Base-by-base conservation (phyloP, 2,329 filamentous ascomycete genomes). In the Malbranchea cinnamomea region DNA sequence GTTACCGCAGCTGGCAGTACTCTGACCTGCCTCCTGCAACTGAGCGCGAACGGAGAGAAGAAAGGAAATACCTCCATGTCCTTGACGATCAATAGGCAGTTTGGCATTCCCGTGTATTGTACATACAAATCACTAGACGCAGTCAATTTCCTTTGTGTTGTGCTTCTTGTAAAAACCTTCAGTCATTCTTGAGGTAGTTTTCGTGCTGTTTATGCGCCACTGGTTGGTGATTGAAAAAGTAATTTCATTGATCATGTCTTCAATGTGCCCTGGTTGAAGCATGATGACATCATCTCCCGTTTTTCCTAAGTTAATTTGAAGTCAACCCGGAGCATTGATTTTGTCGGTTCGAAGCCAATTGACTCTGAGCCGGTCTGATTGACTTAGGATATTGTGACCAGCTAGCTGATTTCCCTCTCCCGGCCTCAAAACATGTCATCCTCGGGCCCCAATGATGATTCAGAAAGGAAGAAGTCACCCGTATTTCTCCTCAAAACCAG, bases 31-130 rank as follows among this genome's bases (percentile, higher is more conserved):
- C 89, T 29, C 87, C 89, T 28, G 77, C 87, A 48, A 94, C 87
- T 19, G 87, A 94, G 63, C 80, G 78, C 57, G 89, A 98, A 68
- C 89, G 76, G 69, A 69, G 71, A 47, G 85, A 95, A 57, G 85
- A 95, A 60, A 89, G 77, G 71, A 89, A 94, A 67, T 98, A 92
- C 56, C 63, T 95, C 55, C 89, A 98, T 56, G 85, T 98, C 37
- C 63, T 83, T 51, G 82, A 92, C 54, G 78, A 89, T 56, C 72
- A 84, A 67, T 89, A 75, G 47, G 22, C 18, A 24, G 15, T 14
- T 17, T 39, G 41, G 37, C 49, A 40, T 47, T 48, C 48, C 44
- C 44, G 40, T 28, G 17, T 21, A 42, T 40, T 56, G 52, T 57
- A 56, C 45, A 55, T 56, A 53, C 50, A 46, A 42, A 40, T 41